Conservation (phyloP, 2,329 filamentous ascomycete genomes). For the Beauveria sp. region DNA sequence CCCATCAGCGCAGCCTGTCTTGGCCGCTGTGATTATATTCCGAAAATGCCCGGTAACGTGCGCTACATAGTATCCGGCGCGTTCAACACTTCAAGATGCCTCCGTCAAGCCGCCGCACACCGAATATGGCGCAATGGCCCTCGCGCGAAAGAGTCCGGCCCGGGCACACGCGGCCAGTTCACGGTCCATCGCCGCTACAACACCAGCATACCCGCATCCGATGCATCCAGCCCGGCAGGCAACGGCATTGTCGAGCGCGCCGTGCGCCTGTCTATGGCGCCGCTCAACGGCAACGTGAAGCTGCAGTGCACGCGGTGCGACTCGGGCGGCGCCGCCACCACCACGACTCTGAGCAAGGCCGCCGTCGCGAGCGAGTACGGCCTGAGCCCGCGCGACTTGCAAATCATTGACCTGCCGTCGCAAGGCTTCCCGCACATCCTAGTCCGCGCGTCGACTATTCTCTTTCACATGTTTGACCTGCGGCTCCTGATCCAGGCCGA, state of each 20-base stretch:
- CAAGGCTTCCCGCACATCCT: conserved; percentile 26
- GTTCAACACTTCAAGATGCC: background rate
- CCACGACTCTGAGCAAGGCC: conserved; percentile 12
- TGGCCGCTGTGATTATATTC: background rate
- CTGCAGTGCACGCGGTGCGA: conserved; percentile 10
- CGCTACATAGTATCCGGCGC: background rate
- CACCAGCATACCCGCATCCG: background rate
- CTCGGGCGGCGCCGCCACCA: background rate
- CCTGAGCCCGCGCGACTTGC: conserved; percentile 22
- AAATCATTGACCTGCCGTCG: conserved; percentile 25
- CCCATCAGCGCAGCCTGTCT: too few relatives aligned
- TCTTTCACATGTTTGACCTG: conserved; percentile 27
- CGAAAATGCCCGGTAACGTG: background rate
- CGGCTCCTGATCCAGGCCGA: conserved; percentile 27
- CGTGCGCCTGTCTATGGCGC: background rate
- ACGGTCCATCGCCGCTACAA: background rate
- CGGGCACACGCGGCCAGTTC: background rate
- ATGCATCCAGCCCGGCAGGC: background rate
- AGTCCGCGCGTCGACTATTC: conserved; percentile 23
- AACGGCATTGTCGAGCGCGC: background rate
- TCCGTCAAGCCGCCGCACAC: background rate
- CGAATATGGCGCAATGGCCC: background rate
- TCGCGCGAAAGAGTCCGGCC: background rate
- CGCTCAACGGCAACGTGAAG: conserved; percentile 5
- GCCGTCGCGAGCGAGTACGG: conserved; percentile 11